A percentile compares a stretch with the other conserved stretches of the same genome.
Evolutionary conservation across 306 rosid genomes (phyloP).

Genomic region (Prunus fruticosa): DNA sequence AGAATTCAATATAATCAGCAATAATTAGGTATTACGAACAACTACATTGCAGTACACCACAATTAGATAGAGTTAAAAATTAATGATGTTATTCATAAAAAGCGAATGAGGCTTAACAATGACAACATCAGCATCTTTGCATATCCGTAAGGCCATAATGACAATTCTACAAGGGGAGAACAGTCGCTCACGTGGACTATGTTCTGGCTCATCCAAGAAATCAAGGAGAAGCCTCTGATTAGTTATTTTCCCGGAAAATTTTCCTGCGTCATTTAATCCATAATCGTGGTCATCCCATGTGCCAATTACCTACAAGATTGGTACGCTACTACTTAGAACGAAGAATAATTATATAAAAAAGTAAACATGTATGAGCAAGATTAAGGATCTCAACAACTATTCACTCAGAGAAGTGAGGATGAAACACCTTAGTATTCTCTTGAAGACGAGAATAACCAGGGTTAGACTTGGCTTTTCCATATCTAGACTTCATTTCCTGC

Average conservation of each 20-base stretch:
- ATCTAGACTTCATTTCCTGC: constrained; percentile 61
- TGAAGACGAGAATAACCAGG: constrained; percentile 58
- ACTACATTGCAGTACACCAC: neutral
- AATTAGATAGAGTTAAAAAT: neutral
- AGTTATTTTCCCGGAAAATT: constrained; percentile 46
- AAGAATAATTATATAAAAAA: neutral
- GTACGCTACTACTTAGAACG: constrained; percentile 24
- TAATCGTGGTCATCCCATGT: constrained; percentile 94
- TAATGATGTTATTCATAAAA: neutral
- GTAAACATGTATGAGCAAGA: neutral
- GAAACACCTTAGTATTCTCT: constrained; percentile 49
- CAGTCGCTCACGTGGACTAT: constrained; percentile 52
- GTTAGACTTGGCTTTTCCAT: constrained; percentile 51
- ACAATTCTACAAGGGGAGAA: constrained; percentile 5
- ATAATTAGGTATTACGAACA: neutral
- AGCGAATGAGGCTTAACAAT: neutral
- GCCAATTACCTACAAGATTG: constrained; percentile 64
- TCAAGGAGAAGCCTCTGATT: constrained; percentile 82
- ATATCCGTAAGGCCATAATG: neutral
- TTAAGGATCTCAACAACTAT: constrained; percentile 1
- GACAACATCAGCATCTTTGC: neutral
- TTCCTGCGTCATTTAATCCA: constrained; percentile 82
- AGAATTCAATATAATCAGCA: constrained; percentile 15
- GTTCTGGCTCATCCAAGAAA: constrained; percentile 71
- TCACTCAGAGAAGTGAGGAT: neutral